A percentile compares a stretch with the other conserved stretches of the same genome.
phyloP scores from a whole-genome alignment of 2,329 filamentous ascomycete genomes.

The Sclerotinia borealis region DNA sequence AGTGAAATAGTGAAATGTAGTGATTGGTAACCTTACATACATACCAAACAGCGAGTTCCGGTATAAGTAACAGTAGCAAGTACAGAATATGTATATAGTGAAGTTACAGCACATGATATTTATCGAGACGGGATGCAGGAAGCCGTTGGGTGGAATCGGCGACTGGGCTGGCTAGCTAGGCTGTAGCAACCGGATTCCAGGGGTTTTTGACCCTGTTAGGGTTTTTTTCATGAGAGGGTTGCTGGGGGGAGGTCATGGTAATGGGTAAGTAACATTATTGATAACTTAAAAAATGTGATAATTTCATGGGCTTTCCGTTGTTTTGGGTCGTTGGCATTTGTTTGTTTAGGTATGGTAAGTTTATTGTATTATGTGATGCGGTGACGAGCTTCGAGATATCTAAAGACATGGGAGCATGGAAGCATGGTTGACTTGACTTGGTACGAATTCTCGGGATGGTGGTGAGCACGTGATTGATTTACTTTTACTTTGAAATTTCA shows the following conservation, averaged over 20 bases:
- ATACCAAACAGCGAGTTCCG: background rate
- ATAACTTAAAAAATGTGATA: no score
- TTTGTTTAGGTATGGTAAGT: no score
- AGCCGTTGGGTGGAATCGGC: constrained; percentile 12
- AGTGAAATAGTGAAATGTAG: background rate
- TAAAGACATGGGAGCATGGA: background rate
- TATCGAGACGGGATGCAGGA: constrained; percentile 12
- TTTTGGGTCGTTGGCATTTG: background rate
- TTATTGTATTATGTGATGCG: background rate
- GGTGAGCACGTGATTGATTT: background rate
- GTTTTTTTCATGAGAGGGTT: background rate
- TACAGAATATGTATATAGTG: background rate
- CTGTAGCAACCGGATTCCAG: background rate
- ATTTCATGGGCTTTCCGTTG: background rate
- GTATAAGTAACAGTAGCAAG: background rate
- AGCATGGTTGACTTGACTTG: background rate
- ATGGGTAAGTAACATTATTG: background rate
- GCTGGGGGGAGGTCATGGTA: background rate
- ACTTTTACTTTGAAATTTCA: background rate
- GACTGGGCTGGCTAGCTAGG: background rate
- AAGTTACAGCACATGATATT: constrained; percentile 11
- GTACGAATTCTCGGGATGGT: background rate
- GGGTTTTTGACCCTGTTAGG: background rate
- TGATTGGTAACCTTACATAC: background rate
- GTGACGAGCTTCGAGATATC: background rate